Evolutionary conservation across 306 rosid genomes (phyloP).

Genomic region (Quercus wislizeni): DNA sequence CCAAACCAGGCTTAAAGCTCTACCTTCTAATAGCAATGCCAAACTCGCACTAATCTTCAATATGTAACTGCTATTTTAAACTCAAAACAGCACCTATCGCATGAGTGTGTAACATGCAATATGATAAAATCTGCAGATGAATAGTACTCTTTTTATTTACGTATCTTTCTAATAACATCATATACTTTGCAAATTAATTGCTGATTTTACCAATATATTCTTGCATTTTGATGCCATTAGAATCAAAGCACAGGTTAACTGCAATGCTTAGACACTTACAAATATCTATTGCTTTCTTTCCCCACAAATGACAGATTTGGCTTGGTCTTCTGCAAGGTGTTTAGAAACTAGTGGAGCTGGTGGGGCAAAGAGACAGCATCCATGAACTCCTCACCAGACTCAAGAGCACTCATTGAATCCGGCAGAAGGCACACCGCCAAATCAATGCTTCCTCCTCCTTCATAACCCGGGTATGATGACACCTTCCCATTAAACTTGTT

Average conservation of each 20-base stretch:
- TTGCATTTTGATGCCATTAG: no score
- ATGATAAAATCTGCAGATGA: no score
- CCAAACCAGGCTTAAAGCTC: no score
- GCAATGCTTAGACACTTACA: background rate
- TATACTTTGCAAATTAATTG: no score
- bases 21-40: no score
- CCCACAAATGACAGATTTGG: background rate
- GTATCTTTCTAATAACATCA: no score
- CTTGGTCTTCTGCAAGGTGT: background rate
- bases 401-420: slow-evolving; percentile 36
- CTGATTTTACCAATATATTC: no score
- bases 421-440: slow-evolving; percentile 49
- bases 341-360: background rate
- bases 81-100: no score
- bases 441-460: slow-evolving; percentile 63
- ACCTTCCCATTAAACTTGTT: slow-evolving; percentile 49
- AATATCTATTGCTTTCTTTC: background rate
- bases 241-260: background rate
- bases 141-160: no score
- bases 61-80: no score
- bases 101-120: no score
- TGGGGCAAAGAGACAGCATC: slow-evolving; percentile 15
- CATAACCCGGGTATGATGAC: slow-evolving; percentile 38
- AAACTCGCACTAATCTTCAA: no score
- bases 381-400: slow-evolving; percentile 49